Evolutionary conservation across 1,139 yeast genomes (phyloP), one percentile per base, ranked within the genome.

Genomic region (Saccharomycopsis phalli): DNA sequence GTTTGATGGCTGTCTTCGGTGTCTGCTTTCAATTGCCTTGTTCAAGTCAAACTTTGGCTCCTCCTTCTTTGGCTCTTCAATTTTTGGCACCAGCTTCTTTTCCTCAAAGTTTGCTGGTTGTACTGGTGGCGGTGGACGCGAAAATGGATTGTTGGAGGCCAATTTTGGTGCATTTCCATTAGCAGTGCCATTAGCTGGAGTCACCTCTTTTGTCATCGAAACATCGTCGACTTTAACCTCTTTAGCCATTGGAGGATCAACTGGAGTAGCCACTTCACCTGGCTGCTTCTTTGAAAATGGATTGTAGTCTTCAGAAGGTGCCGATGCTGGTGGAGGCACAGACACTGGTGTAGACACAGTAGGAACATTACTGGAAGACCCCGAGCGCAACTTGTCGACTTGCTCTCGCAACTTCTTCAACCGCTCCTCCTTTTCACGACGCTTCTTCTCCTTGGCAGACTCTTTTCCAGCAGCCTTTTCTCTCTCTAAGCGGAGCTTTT

Each of bases 211-310:
- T 14, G 72, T n/a, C n/a, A n/a, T n/a, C n/a, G n/a, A n/a, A n/a
- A n/a, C n/a, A n/a, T n/a, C n/a, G n/a, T n/a, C n/a, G n/a, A n/a
- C n/a, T n/a, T n/a, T n/a, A n/a, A n/a, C n/a, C n/a, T n/a, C n/a
- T n/a, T n/a, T n/a, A n/a, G n/a, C n/a, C n/a, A n/a, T n/a, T n/a
- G n/a, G 71, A 42, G 66, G 66, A 45, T 57, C 62, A 20, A 58
- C 63, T 45, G 60, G 65, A 10, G 58, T 49, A n/a, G n/a, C n/a
- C n/a, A n/a, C n/a, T n/a, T n/a, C n/a, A 16, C 25, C 3, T 25
- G 29, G 13, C 23, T 16, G 8, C 34, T 18, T 20, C 19, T 22
- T 25, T 28, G 39, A 26, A n/a, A 26, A 26, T 11, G 29, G 29
- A n/a, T 26, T 26, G 14, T 26, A 14, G 5, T 11, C 8, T 4